Percentiles rank a stretch among this genome's conserved stretches.
These are phyloP conservation scores for Myriosclerotinia scirpicola DNA, from an alignment of 2,329 filamentous ascomycete species.

Conservation along the genomic window DNA sequence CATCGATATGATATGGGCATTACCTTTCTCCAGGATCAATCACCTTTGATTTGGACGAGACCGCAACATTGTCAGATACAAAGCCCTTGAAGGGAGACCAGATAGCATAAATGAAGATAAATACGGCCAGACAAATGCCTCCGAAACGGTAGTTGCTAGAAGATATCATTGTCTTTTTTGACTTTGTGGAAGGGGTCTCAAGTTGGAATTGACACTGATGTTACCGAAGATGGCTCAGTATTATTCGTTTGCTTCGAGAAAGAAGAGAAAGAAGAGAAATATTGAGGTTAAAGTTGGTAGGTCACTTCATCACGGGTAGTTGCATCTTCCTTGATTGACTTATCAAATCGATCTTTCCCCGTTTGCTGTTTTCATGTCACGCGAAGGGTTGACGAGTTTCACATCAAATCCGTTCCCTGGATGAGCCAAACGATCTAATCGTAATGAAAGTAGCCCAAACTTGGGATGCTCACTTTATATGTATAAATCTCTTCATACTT, in stretches of 20 bases:
- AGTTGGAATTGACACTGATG: neutral
- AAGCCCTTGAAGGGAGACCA: slow-evolving; percentile 17
- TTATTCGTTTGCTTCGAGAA: neutral
- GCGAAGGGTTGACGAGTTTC: neutral
- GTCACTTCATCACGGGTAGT: slow-evolving; percentile 5
- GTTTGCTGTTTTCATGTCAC: neutral
- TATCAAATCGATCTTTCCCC: slow-evolving; percentile 6
- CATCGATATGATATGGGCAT: neutral
- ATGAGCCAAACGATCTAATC: neutral
- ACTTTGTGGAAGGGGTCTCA: neutral
- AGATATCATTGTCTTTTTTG: slow-evolving; percentile 6
- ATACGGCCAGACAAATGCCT: slow-evolving; percentile 6
- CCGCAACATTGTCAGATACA: neutral
- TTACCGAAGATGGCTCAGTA: neutral
- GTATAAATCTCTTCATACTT: neutral
- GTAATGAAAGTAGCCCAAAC: neutral
- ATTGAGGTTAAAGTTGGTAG: too few species aligned
- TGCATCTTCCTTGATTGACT: slow-evolving; percentile 10
- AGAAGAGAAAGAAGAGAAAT: neutral
- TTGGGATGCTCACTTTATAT: neutral
- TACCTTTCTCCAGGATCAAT: slow-evolving; percentile 30
- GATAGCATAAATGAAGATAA: slow-evolving; percentile 15
- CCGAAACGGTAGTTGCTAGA: slow-evolving; percentile 17
- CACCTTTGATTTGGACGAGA: neutral
- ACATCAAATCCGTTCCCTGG: neutral